Evolutionary conservation across 75 land plant genomes (phyloP).

Genomic region (Cupressus sempervirens): DNA sequence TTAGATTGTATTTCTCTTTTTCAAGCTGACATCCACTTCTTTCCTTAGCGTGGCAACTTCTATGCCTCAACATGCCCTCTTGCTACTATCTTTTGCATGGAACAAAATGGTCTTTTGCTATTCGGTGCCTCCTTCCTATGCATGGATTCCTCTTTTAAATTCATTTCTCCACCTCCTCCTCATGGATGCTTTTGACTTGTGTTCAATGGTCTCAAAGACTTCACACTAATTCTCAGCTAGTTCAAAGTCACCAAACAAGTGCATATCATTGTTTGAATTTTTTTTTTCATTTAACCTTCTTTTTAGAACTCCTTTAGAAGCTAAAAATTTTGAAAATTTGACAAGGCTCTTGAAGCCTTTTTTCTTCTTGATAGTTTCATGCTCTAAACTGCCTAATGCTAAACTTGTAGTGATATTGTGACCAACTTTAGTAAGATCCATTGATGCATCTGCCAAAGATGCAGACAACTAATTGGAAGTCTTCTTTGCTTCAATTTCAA

Average conservation of each 20-base stretch:
- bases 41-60: too few species aligned
- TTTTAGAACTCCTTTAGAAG: neutral
- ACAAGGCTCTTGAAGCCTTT: conserved; percentile 10
- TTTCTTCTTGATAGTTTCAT: conserved; percentile 2
- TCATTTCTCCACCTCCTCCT: too few species aligned
- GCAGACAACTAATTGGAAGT: neutral
- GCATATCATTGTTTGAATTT: neutral
- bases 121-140: too few species aligned
- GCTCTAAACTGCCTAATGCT: neutral
- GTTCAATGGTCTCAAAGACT: neutral
- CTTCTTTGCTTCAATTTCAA: neutral
- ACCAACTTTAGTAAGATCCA: neutral
- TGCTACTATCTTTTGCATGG: too few species aligned
- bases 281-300: neutral
- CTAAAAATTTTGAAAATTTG: neutral
- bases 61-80: too few species aligned
- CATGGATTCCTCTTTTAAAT: too few species aligned
- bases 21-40: too few species aligned
- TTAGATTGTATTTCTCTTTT: too few species aligned
- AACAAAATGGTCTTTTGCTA: too few species aligned
- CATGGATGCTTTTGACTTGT: neutral
- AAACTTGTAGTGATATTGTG: neutral
- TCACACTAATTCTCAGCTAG: neutral
- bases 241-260: neutral
- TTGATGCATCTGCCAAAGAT: neutral